phyloP scores from a whole-genome alignment of 1,139 yeast genomes.

The Williopsis jadinii region DNA sequence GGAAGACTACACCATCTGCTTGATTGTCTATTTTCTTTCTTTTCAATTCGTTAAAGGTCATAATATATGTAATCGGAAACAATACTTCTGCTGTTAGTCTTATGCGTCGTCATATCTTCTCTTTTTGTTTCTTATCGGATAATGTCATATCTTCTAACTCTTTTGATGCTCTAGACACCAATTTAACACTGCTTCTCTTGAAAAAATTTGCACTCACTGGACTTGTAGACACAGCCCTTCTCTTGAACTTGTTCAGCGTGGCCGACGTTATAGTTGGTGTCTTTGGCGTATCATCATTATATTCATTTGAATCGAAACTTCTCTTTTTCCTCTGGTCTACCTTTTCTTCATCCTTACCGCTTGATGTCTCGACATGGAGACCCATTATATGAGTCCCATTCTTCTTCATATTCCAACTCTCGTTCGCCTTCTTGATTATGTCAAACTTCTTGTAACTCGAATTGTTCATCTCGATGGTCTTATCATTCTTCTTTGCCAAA shows the following conservation, averaged over 20 bases:
- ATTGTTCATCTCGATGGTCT: slow-evolving; percentile 3
- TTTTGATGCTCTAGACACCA: slow-evolving; percentile 21
- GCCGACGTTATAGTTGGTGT: too few species aligned
- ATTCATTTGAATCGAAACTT: slow-evolving; percentile 13
- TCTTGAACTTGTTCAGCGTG: slow-evolving; percentile 8
- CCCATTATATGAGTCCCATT: background rate
- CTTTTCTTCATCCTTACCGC: background rate
- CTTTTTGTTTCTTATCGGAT: background rate
- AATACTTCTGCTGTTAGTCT: too few species aligned
- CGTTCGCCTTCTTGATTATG: slow-evolving; percentile 20
- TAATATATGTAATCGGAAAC: too few species aligned
- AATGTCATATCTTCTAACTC: slow-evolving; percentile 19
- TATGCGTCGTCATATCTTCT: background rate
- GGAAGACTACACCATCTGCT: slow-evolving; percentile 38
- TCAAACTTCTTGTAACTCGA: slow-evolving; percentile 17
- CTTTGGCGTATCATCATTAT: too few species aligned
- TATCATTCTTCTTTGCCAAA: slow-evolving; percentile 6
- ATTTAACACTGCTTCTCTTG: slow-evolving; percentile 17
- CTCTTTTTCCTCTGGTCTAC: slow-evolving; percentile 12
- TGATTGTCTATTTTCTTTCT: background rate
- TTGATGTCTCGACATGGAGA: background rate
- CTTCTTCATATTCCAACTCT: slow-evolving; percentile 21
- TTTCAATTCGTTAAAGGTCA: background rate
- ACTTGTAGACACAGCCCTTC: slow-evolving; percentile 23
- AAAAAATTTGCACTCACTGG: slow-evolving; percentile 15